Evolutionary conservation across 352 stramenopile species (phyloP), one percentile per base, ranked within the genome.

Genomic region (Globisporangium nodosum): DNA sequence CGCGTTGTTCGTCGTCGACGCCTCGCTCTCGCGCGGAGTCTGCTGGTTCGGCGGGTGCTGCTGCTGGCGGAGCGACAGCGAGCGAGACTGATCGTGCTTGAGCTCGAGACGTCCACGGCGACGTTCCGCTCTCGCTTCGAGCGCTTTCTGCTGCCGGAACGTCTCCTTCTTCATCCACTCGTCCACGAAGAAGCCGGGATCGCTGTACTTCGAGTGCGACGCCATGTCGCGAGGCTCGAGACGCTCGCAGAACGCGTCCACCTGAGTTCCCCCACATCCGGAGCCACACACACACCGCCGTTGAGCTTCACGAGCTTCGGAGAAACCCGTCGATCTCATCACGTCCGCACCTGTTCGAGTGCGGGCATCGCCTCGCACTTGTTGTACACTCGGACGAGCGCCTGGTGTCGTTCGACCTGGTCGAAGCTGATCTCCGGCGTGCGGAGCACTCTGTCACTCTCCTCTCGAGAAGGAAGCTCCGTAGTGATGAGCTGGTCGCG

Each of bases 161-260:
- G 61, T 64, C 51, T 86, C 73, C 13, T 71, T 68, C 33, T 77
- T 73, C 50, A 81, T 68, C 78, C 75, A 86, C 50, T 88, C 78
- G 8, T 82, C 73, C 49, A 76, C 66, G 61, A 85, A 84, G 49
- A 86, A 86, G 7, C 68, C 65, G 7, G 78, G 78, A 35, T 88
- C 57, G 52, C 69, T 83, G 63, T 83, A 88, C 47, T 86, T 85
- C 11, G 65, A 73, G 27, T 67, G 57, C 9, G 65, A 71, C 16
- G 56, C 43, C 24, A 20, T 9, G 24, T 1, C 24, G 24, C 33
- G 33, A 12, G 9, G 33, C 9, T 6, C 9, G 33, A 37, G 33
- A 12, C 9, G 33, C 30, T 7, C 56, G 39, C 64, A 74, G 53
- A 81, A 85, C 18, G 56, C 64, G 47, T 80, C 70, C 12, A 82